Conservation (phyloP, 2,329 filamentous ascomycete species). For the Orbilia blumenaviensis region DNA sequence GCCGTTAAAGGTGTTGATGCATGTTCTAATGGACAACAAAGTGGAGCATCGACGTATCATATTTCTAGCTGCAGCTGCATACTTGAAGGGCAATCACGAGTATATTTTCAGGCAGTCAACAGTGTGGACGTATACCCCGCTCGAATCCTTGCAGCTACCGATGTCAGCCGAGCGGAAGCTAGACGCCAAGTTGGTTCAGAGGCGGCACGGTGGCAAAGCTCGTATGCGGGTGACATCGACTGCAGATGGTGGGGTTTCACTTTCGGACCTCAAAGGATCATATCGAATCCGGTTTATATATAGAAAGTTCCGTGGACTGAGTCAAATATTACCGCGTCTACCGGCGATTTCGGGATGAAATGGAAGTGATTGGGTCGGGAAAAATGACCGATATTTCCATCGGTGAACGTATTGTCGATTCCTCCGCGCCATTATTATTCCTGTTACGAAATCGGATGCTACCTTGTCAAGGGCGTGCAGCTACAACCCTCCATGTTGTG, state of each 20-base stretch:
- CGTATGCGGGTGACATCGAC: neutral
- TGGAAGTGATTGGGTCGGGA: conserved; percentile 10
- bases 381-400: neutral
- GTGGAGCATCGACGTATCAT: neutral
- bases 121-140: conserved; percentile 1
- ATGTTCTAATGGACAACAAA: neutral
- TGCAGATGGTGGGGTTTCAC: neutral
- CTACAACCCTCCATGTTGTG: neutral
- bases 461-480: neutral
- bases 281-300: neutral
- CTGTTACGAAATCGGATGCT: neutral
- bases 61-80: conserved; percentile 12
- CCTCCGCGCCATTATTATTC: neutral
- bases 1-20: neutral
- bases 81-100: neutral
- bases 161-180: conserved; percentile 9
- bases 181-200: conserved; percentile 5
- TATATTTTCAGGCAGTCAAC: neutral
- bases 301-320: neutral
- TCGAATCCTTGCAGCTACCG: neutral
- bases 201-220: conserved; percentile 10
- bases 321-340: neutral
- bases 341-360: neutral
- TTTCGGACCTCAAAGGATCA: neutral
- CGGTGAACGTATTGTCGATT: neutral